Evolutionary conservation across 768 basidiomycete species (phyloP), one percentile per base, ranked within the genome.

Genomic region (Pholiota conissans): DNA sequence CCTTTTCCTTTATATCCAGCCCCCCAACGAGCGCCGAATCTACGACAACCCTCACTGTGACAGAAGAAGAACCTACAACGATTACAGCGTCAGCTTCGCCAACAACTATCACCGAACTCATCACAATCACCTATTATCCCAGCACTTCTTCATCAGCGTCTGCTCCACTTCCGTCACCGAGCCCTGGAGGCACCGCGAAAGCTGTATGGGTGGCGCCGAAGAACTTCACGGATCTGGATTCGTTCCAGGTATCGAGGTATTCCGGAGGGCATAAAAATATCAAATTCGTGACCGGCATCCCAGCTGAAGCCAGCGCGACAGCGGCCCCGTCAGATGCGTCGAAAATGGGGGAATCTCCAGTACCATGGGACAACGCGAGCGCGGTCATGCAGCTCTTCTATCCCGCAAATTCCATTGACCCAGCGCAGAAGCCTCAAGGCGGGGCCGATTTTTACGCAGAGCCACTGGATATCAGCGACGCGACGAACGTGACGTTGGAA

Each of bases 401-500:
- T 64, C 91, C 90, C 3, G 79, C 76, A 20, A 72, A 79, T 48
- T 91, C 90, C 1, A 79, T 87, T 67, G 89, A 91, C 67, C 91
- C 91, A 1, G 80, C 72, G 0, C 78, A 76, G 40, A 71, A 76
- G 16, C 88, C 89, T 2, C 71, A 78, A 58, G 91, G 91, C 32
- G 91, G 91, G 1, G 82, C 88, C 0, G 83, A 91, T 62, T 92
- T 93, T 68, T 83, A 83, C 60, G 79, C 78, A 0, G 53, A 69
- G 5, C 80, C 80, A 0, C 58, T 81, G 24, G 66, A 81, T 24
- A 65, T 89, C 14, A 49, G 72, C 0, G 45, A 65, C 18, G 87
- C 85, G 7, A 62, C 57, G 22, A 87, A 78, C 59, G 84, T 87
- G 26, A 81, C 83, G 7, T 66, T 91, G 42, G 71, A 65, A 20